These are phyloP conservation scores for Coemansia sp. DNA, from an alignment of 192 early-diverging fungal genomes.

Conservation along the genomic window DNA sequence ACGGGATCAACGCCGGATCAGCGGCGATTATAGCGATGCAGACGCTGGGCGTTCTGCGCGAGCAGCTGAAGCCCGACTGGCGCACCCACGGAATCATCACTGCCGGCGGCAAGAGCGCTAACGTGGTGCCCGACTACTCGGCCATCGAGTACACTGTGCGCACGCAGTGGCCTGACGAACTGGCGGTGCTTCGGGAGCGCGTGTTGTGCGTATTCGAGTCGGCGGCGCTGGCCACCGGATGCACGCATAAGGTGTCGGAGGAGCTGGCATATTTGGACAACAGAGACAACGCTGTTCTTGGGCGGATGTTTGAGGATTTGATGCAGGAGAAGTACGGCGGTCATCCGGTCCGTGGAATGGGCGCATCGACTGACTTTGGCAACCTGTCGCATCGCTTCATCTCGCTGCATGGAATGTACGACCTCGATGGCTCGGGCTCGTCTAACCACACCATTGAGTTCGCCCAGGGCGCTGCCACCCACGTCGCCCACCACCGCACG, in stretches of 20 bases:
- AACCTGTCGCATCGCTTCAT: conserved; percentile 69
- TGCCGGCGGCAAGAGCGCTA: conserved; percentile 65
- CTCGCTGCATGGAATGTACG: conserved; percentile 55
- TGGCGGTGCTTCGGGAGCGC: conserved; percentile 54
- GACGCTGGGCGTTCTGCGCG: conserved; percentile 66
- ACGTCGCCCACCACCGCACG: conserved; percentile 59
- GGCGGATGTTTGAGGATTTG: conserved; percentile 48
- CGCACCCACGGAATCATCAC: conserved; percentile 77
- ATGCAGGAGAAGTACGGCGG: conserved; percentile 32
- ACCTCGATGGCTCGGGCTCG: conserved; percentile 56
- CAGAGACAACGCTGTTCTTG: conserved; percentile 56
- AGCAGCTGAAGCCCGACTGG: conserved; percentile 68
- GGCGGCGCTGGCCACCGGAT: conserved; percentile 69
- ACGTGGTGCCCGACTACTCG: conserved; percentile 69
- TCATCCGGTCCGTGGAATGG: conserved; percentile 27
- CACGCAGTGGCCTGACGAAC: conserved; percentile 51
- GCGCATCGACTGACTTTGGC: conserved; percentile 72
- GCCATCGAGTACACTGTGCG: conserved; percentile 62
- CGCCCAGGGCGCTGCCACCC: conserved; percentile 58
- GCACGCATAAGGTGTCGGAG: conserved; percentile 59
- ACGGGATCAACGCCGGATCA: conserved; percentile 79
- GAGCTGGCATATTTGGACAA: conserved; percentile 61
- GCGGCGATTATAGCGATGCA: conserved; percentile 68
- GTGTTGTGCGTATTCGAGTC: conserved; percentile 62
- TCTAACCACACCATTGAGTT: conserved; percentile 69